Percentiles rank a stretch among this genome's conserved stretches.
Evolutionary conservation across 257 asterid genomes (phyloP).

Genomic region (Coffea eugenioides): DNA sequence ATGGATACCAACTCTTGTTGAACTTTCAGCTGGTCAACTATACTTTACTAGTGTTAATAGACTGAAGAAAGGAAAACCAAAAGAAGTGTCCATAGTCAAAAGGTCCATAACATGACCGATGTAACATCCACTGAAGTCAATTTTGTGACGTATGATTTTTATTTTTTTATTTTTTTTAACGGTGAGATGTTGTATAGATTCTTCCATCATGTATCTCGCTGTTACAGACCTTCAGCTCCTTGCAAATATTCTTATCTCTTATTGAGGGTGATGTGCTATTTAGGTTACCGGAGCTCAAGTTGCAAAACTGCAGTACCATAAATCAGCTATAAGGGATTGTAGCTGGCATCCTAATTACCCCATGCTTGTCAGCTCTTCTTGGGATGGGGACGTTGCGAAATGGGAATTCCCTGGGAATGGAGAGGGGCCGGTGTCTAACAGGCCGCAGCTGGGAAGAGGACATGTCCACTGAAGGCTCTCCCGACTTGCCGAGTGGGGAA

Average conservation of each 20-base stretch:
- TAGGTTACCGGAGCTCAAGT: constrained; percentile 70
- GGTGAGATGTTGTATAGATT: background rate
- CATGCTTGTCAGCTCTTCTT: constrained; percentile 80
- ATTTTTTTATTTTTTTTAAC: too few relatives aligned
- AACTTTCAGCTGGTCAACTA: background rate
- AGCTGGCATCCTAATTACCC: constrained; percentile 88
- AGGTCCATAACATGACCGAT: background rate
- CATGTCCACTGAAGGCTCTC: constrained; percentile 11
- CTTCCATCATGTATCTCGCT: background rate
- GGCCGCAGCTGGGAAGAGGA: constrained; percentile 31
- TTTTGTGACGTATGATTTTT: background rate
- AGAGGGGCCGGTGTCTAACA: constrained; percentile 33
- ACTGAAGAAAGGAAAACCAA: background rate
- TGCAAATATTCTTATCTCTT: background rate
- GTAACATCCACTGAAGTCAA: background rate
- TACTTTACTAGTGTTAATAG: background rate
- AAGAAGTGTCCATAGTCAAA: background rate
- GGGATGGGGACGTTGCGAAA: constrained; percentile 81
- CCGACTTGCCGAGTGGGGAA: background rate
- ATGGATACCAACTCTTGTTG: background rate
- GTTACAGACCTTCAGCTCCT: background rate
- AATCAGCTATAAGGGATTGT: constrained; percentile 68
- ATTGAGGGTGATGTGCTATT: background rate
- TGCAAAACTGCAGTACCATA: constrained; percentile 66
- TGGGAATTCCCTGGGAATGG: constrained; percentile 67